Base-by-base conservation (phyloP, 2,329 filamentous ascomycete species). In the Exophiala aquamarina region DNA sequence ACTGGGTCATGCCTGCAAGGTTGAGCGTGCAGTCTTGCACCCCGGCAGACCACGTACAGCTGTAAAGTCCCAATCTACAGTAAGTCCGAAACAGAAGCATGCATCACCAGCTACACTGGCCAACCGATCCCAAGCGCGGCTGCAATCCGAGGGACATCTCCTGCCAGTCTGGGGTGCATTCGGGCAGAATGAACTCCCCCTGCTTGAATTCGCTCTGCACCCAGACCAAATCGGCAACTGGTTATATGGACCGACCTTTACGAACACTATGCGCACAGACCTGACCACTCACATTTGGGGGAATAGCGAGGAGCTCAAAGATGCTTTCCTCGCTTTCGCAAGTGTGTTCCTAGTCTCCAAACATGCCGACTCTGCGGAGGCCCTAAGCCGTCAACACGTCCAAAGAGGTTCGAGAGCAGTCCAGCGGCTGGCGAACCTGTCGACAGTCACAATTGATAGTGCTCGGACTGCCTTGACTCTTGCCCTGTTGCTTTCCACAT, bases 11-110 rank as follows among this genome's bases (percentile, higher is more conserved):
- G 15, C 11, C 13, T 37, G 35, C 35, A 18, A 11, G 35, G 11
- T 21, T 3, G 15, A 37, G 3, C 3, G 35, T 6, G 35, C 35
- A 11, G 19, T 37, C 15, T 11, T 37, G 35, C 35, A 5, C 3
- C 35, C 35, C 10, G 35, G 35, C 17, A 14, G 35, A 37, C 35
- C 35, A 14, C 35, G 35, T 17, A 37, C 11, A n/a, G 17, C 32
- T 6, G 14, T 26, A 11, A 26, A 26, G 11, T 11, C 23, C 6
- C 23, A 11, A 11, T 11, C 6, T 26, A 26, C 23, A 6, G 6
- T 11, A 26, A 26, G 23, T 11, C 23, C 23, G 11, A 26, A 26
- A 11, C 23, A 26, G 23, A 11, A 26, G 11, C 11, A n/a, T n/a
- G n/a, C 23, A 6, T 26, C 23, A 26, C 23, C 23, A 26, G 6